Evolutionary conservation across 495 filamentous ascomycete genomes (phyloP), one percentile per base, ranked within the genome.

Genomic region (Tirmania nivea): DNA sequence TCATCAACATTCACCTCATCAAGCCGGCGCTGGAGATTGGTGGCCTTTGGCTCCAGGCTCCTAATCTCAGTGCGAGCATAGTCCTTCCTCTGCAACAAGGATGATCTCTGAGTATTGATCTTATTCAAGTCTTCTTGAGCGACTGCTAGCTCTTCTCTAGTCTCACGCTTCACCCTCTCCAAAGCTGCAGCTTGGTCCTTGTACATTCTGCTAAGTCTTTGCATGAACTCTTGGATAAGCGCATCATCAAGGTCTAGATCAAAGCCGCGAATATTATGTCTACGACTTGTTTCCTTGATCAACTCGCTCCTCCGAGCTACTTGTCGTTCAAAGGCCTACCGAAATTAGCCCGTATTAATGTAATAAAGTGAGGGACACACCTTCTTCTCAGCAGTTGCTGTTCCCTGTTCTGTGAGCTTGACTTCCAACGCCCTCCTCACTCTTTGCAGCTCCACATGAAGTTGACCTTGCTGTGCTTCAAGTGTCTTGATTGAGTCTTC

Each of bases 361-460:
- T 45, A 47, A 25, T 9, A 54, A 31, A 17, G 12, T 3, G 9
- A 11, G 39, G 54, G 6, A 31, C 55, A 36, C 53, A 61, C 59
- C 55, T 50, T 79, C 65, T 87, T 84, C 63, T 94, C 78, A 8
- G 88, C 86, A 65, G 90, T 78, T 60, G 79, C 78, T 61, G 80
- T 85, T 34, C 90, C 90, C 59, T 78, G 73, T 63, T 95, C 90
- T 12, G 79, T 77, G 48, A 86, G 78, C 66, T 94, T 95, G 39
- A 69, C 66, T 3, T 78, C 78, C 25, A 88, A 68, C 9, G 70
- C 62, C 20, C 70, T 66, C 8, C 82, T 78, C 37, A 68, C 65
- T 1, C 67, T 61, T 48, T 82, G 76, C 5, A 89, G 75, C 20
- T 75, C 74, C 14, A 71, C 66, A 51, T 77, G 75, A 14, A 92